phyloP scores from a whole-genome alignment of 2,329 filamentous ascomycete species.

The Aspergillus sp. region DNA sequence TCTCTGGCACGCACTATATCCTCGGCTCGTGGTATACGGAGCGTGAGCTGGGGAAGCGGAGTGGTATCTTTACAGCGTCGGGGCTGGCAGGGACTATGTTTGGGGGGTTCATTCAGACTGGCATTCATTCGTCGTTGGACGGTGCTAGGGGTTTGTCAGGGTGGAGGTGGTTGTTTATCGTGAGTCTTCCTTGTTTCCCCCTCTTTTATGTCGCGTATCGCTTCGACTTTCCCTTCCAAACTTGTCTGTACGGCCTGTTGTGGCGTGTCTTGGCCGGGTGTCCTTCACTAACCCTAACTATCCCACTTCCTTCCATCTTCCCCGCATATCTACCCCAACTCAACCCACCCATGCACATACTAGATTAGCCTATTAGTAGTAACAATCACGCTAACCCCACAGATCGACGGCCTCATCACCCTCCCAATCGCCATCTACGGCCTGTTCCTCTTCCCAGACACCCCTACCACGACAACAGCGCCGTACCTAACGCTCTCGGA shows the following conservation, averaged over 20 bases:
- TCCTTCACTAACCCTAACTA: too few relatives aligned
- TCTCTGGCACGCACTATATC: slow-evolving; percentile 38
- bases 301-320: background rate
- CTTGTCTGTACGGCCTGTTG: too few relatives aligned
- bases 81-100: slow-evolving; percentile 39
- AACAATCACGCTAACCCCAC: background rate
- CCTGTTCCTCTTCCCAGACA: slow-evolving; percentile 42
- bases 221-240: too few relatives aligned
- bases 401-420: slow-evolving; percentile 43
- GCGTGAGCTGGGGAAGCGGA: slow-evolving; percentile 39
- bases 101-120: slow-evolving; percentile 37
- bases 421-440: slow-evolving; percentile 46
- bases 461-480: slow-evolving; percentile 36
- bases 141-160: slow-evolving; percentile 28
- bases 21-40: slow-evolving; percentile 47
- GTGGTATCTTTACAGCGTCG: slow-evolving; percentile 35
- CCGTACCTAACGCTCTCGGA: slow-evolving; percentile 34
- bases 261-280: too few relatives aligned
- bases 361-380: too few relatives aligned
- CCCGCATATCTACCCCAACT: background rate
- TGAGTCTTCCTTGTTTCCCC: slow-evolving; percentile 4
- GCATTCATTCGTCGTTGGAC: slow-evolving; percentile 31
- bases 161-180: slow-evolving; percentile 41
- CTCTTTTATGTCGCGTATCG: too few relatives aligned
- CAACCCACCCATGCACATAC: too few relatives aligned